Evolutionary conservation across 2,329 filamentous ascomycete species (phyloP).

Genomic region (Nakataea oryzae): DNA sequence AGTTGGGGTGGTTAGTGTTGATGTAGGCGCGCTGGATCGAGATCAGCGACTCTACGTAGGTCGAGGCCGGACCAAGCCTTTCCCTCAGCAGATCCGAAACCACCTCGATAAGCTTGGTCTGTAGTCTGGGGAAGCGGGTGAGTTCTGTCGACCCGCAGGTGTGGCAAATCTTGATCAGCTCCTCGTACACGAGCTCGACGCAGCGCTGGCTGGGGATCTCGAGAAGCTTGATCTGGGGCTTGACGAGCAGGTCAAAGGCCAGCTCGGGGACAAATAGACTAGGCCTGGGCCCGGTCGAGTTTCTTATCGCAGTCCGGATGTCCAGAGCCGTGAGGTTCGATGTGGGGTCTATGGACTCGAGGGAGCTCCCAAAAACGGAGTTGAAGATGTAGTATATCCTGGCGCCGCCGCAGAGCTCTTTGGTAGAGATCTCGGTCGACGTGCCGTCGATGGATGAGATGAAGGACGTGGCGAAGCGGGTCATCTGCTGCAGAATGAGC

Average conservation of each 20-base stretch:
- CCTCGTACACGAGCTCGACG: conserved; percentile 96
- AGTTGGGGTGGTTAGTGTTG: conserved; percentile 99
- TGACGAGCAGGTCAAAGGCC: conserved; percentile 93
- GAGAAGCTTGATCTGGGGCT: conserved; percentile 94
- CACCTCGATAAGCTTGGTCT: conserved; percentile 95
- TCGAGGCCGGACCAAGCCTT: conserved; percentile 77
- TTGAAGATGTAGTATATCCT: conserved; percentile 99
- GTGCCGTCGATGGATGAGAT: conserved; percentile 98
- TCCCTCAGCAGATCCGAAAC: conserved; percentile 93
- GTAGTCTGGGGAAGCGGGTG: conserved; percentile 79
- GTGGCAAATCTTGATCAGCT: conserved; percentile 98
- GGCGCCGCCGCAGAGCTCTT: conserved; percentile 89
- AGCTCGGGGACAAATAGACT: conserved; percentile 96
- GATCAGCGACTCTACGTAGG: conserved; percentile 92
- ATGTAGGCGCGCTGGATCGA: conserved; percentile 97
- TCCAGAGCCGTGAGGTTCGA: conserved; percentile 89
- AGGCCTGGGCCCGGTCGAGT: conserved; percentile 90
- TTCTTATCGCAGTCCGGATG: conserved; percentile 93
- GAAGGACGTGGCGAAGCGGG: conserved; percentile 92
- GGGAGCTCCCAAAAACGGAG: conserved; percentile 91
- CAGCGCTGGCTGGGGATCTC: conserved; percentile 93
- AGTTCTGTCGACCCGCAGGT: conserved; percentile 95
- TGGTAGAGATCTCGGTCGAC: conserved; percentile 96
- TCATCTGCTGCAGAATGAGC: conserved; percentile 94
- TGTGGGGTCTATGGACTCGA: conserved; percentile 93